Conservation (phyloP, 192 early-diverging fungal genomes). For the Backusella tuberculispora region DNA sequence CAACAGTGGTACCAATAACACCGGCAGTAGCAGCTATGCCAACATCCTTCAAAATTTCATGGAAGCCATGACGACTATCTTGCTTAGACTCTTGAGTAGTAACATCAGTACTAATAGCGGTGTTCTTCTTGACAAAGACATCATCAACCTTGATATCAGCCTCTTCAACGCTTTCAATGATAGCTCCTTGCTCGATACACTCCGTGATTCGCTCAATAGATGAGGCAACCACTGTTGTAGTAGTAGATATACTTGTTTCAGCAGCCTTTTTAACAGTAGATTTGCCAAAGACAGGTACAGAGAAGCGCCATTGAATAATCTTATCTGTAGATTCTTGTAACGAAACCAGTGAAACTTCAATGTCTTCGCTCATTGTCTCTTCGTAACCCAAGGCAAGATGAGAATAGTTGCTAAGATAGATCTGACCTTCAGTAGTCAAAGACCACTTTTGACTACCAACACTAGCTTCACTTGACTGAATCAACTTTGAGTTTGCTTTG, state of each 20-base stretch:
- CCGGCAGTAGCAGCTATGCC: constrained; percentile 18
- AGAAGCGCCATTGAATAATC: constrained; percentile 24
- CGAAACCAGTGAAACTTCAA: not conserved
- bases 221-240: not conserved
- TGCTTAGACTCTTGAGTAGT: not conserved
- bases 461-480: constrained; percentile 1
- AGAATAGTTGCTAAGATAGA: constrained; percentile 18
- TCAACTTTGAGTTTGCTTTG: not conserved
- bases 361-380: not conserved
- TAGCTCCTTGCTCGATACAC: constrained; percentile 6
- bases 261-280: not conserved
- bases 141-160: constrained; percentile 7
- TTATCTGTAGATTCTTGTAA: not conserved
- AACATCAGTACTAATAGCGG: not conserved
- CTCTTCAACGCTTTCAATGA: constrained; percentile 20
- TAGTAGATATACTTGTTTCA: not conserved
- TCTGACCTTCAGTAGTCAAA: constrained; percentile 22
- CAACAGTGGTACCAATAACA: not conserved
- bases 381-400: constrained; percentile 13
- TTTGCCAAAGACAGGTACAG: constrained; percentile 34
- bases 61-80: not conserved
- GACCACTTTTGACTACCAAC: constrained; percentile 29
- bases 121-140: constrained; percentile 3
- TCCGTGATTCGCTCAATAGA: constrained; percentile 1
- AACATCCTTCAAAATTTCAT: constrained; percentile 1